phyloP scores from a whole-genome alignment of 805 yeast genomes.

The Wickerhamiella sergipiensis region DNA sequence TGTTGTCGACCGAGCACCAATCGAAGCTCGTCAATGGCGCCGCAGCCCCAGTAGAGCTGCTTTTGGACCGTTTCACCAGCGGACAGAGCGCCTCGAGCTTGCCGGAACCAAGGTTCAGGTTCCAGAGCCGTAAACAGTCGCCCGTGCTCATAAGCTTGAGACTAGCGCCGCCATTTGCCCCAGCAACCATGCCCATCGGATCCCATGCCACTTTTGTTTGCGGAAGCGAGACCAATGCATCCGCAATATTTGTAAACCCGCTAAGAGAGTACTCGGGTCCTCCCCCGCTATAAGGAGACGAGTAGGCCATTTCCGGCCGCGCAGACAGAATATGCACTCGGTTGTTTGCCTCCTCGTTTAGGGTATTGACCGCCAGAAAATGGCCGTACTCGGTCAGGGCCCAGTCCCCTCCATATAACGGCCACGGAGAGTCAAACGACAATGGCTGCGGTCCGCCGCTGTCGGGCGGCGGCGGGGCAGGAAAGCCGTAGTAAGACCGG shows the following conservation, averaged over 20 bases:
- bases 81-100: conserved; percentile 29
- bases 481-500: neutral
- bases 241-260: conserved; percentile 29
- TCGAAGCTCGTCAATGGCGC: conserved; percentile 89
- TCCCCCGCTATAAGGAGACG: conserved; percentile 11
- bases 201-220: conserved; percentile 67
- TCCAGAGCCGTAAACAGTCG: conserved; percentile 58
- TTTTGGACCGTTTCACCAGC: conserved; percentile 29
- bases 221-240: conserved; percentile 48
- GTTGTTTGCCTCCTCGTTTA: conserved; percentile 64
- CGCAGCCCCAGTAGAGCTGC: conserved; percentile 27
- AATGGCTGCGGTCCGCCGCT: neutral
- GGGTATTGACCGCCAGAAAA: conserved; percentile 56
- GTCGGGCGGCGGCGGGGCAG: neutral
- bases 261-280: neutral
- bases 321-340: conserved; percentile 31
- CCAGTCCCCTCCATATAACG: conserved; percentile 44
- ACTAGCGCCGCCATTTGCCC: neutral
- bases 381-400: conserved; percentile 28
- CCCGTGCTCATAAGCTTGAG: conserved; percentile 49
- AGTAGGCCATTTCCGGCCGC: conserved; percentile 1
- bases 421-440: conserved; percentile 31
- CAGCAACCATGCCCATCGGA: conserved; percentile 25
- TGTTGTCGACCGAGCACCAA: conserved; percentile 69
- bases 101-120: conserved; percentile 27